These are phyloP conservation scores for Chaetomiaceae sp. DNA, from an alignment of 2,329 filamentous ascomycete species.

Conservation along the genomic window DNA sequence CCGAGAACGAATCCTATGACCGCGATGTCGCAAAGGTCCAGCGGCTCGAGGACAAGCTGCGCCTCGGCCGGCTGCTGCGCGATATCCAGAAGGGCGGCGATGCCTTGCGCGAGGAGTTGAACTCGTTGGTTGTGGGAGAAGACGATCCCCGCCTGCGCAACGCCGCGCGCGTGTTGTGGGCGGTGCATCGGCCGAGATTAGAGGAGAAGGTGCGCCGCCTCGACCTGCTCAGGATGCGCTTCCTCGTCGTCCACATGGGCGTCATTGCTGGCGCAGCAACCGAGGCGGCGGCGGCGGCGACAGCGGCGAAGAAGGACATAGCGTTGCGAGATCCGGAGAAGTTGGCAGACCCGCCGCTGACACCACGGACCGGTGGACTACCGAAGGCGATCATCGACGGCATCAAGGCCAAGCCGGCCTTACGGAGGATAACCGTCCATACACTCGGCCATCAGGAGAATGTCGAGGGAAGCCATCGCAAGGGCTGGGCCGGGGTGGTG, in stretches of 20 bases:
- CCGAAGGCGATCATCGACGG: constrained; percentile 42
- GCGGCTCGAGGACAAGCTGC: constrained; percentile 59
- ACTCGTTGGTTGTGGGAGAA: constrained; percentile 45
- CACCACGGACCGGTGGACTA: constrained; percentile 25
- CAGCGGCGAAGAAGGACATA: constrained; percentile 35
- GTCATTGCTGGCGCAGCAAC: constrained; percentile 43
- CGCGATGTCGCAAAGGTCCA: constrained; percentile 54
- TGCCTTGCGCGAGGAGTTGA: constrained; percentile 58
- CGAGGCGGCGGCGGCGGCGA: constrained; percentile 35
- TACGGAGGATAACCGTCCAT: constrained; percentile 51
- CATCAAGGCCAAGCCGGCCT: constrained; percentile 43
- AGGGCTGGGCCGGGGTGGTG: constrained; percentile 60
- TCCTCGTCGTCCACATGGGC: constrained; percentile 61
- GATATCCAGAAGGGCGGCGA: constrained; percentile 60
- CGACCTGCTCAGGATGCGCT: constrained; percentile 60
- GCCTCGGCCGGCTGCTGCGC: constrained; percentile 52
- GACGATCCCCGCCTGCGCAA: constrained; percentile 42
- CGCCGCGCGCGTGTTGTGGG: constrained; percentile 55
- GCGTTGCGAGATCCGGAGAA: constrained; percentile 32
- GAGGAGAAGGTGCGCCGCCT: constrained; percentile 56
- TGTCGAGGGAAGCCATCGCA: constrained; percentile 43
- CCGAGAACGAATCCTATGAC: constrained; percentile 62
- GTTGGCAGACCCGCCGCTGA: constrained; percentile 10
- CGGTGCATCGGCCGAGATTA: constrained; percentile 47
- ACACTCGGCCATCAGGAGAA: constrained; percentile 50